Evolutionary conservation across 2,329 filamentous ascomycete species (phyloP).

Genomic region (Xylariales sp.): DNA sequence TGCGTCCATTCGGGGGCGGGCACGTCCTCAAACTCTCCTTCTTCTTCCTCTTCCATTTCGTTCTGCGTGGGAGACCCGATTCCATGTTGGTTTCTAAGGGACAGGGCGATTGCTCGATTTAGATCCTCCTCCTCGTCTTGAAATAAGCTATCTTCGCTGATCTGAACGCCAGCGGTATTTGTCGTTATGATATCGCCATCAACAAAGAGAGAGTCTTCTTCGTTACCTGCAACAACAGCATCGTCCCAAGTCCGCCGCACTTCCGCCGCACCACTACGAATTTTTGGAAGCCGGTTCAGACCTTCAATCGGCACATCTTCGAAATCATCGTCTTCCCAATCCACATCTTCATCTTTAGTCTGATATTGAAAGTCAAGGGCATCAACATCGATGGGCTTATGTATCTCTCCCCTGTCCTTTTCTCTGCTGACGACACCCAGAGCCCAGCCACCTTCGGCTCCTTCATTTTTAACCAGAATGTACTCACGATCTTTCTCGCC

Average conservation of each 20-base stretch:
- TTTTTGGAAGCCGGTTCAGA: constrained; percentile 82
- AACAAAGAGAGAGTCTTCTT: constrained; percentile 69
- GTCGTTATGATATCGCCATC: constrained; percentile 44
- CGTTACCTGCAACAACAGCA: constrained; percentile 51
- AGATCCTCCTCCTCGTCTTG: constrained; percentile 71
- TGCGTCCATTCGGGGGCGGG: constrained; percentile 67
- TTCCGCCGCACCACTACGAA: constrained; percentile 43
- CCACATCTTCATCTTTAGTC: constrained; percentile 66
- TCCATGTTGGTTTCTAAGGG: constrained; percentile 73
- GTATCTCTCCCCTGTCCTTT: constrained; percentile 80
- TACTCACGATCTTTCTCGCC: constrained; percentile 94
- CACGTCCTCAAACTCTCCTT: constrained; percentile 62
- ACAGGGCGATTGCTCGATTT: constrained; percentile 84
- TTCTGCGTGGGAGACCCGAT: constrained; percentile 45
- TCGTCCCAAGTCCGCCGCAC: constrained; percentile 40
- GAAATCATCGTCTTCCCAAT: constrained; percentile 79
- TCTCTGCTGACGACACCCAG: constrained; percentile 91
- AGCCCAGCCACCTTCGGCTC: constrained; percentile 95
- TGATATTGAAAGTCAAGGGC: constrained; percentile 68
- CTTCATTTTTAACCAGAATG: constrained; percentile 94
- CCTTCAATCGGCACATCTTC: constrained; percentile 95
- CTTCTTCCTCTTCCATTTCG: constrained; percentile 50
- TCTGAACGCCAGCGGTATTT: constrained; percentile 37
- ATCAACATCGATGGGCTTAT: constrained; percentile 95
- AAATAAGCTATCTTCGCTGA: constrained; percentile 52